Base-by-base conservation (phyloP, 2,329 filamentous ascomycete genomes). In the Neonectria magnoliae region DNA sequence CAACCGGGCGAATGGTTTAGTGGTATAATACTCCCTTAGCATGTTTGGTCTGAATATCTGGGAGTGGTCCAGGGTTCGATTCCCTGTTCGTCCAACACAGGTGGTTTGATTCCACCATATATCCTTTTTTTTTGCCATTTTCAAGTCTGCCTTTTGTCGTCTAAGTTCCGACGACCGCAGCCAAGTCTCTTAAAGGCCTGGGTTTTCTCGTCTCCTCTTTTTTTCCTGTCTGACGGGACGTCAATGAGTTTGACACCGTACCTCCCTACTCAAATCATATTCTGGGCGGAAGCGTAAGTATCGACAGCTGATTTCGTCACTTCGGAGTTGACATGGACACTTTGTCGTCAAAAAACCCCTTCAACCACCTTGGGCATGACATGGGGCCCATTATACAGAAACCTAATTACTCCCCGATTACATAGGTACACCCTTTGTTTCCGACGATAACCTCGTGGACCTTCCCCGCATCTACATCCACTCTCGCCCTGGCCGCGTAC, bases 391-490 rank as follows among this genome's bases (percentile, higher is more conserved):
- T 20, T 9, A 11, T 22, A 38, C 25, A 18, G 14, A 8, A 27
- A 25, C 14, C 6, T 8, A 3, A n/a, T 66, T 64, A 88, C 79
- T 90, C 87, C 52, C 88, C 87, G 73, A 89, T 87, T 9, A 89
- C 88, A 79, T 90, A 91, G 3, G 88, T 91, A 76, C 91, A 93
- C 0, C 91, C 91, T 64, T 86, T 80, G 1, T 77, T 70, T 1
- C 90, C 90, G 51, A 92, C 84, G 87, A 89, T 92, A 1, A 93
- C 90, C 78, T 93, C 90, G 70, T 93, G 91, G 13, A 86, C 76
- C 62, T 84, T 82, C 8, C 84, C 83, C 2, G 89, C 88, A 31
- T 89, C 88, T 4, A 93, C 89, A 73, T 93, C 90, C 41, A 92
- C 79, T 42, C 90, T 81, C 44, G 85, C 85, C 1, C 90, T 91